Conservation (phyloP, 1,284 basidiomycete genomes). For the Boletus smithii region DNA sequence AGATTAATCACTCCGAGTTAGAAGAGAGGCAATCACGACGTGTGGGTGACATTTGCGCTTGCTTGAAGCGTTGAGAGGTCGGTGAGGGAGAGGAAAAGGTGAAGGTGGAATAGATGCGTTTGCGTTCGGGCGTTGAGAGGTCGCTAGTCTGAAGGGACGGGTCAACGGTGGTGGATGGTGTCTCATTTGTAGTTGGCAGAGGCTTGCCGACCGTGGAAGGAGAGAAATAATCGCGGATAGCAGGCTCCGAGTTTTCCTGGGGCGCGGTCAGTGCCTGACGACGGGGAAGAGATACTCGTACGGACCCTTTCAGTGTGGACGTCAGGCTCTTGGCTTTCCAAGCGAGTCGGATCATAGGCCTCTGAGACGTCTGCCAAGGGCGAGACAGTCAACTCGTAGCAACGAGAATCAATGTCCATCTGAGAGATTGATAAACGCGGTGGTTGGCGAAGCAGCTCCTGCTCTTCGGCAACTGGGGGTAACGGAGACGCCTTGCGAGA, state of each 20-base stretch:
- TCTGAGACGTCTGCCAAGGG: constrained; percentile 62
- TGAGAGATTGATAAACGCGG: constrained; percentile 30
- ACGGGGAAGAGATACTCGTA: constrained; percentile 5
- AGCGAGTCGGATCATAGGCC: constrained; percentile 42
- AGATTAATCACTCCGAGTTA: constrained; percentile 16
- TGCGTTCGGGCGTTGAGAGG: constrained; percentile 69
- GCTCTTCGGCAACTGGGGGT: constrained; percentile 47
- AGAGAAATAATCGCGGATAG: constrained; percentile 52
- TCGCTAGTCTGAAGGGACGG: constrained; percentile 29
- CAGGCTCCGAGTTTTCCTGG: constrained; percentile 53
- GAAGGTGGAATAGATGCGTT: constrained; percentile 66
- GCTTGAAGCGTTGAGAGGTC: constrained; percentile 49
- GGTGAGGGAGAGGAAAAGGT: constrained; percentile 72
- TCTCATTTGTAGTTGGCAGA: constrained; percentile 9
- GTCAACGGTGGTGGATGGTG: constrained; percentile 22
- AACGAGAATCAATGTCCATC: constrained; percentile 47
- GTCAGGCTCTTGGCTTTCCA: constrained; percentile 38
- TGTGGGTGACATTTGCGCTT: constrained; percentile 26
- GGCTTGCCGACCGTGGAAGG: constrained; percentile 28
- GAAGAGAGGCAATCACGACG: constrained; percentile 3
- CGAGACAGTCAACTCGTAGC: constrained; percentile 61
- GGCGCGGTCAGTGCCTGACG: constrained; percentile 14
- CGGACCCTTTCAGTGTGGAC: constrained; percentile 25
- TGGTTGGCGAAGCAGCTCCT: constrained; percentile 31
- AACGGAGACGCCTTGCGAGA: constrained; percentile 41